These are phyloP conservation scores for Tricholoma matsutake DNA, from an alignment of 768 basidiomycete species.

Conservation along the genomic window DNA sequence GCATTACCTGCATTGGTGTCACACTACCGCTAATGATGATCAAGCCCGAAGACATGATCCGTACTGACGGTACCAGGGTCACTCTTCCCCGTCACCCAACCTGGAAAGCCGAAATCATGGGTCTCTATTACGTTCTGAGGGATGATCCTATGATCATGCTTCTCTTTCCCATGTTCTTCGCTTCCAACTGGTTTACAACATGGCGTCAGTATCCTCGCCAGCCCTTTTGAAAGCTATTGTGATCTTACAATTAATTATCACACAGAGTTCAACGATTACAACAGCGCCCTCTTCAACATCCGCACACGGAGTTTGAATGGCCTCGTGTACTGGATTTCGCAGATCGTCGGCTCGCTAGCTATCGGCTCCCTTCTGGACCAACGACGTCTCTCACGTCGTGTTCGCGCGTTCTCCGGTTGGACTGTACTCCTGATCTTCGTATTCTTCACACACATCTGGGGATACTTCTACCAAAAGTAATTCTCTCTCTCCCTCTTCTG, in stretches of 20 bases:
- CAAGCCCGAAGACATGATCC: constrained; percentile 67
- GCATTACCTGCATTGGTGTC: constrained; percentile 69
- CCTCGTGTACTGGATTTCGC: constrained; percentile 75
- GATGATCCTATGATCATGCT: constrained; percentile 67
- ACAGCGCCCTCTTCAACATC: constrained; percentile 77
- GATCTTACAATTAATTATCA: too few relatives aligned
- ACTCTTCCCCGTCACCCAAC: constrained; percentile 61
- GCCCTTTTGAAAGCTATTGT: background rate
- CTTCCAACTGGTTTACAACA: constrained; percentile 55
- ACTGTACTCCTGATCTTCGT: constrained; percentile 56
- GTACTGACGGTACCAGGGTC: constrained; percentile 73
- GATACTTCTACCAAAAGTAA: constrained; percentile 71
- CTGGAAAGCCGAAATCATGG: constrained; percentile 73
- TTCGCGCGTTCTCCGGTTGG: constrained; percentile 74
- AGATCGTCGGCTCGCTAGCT: constrained; percentile 70
- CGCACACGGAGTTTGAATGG: constrained; percentile 75
- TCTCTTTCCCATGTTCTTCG: constrained; percentile 6
- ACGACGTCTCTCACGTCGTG: constrained; percentile 51
- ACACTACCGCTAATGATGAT: constrained; percentile 67
- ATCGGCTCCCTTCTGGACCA: constrained; percentile 72
- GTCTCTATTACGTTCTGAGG: constrained; percentile 63
- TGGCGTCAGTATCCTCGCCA: constrained; percentile 56
- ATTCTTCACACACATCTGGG: constrained; percentile 73
- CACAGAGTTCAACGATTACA: constrained; percentile 76
- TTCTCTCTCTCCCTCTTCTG: background rate